Percentiles rank a stretch among this genome's conserved stretches.
Conservation (phyloP, 2,329 filamentous ascomycete species). For the Emergomyces orientalis region DNA sequence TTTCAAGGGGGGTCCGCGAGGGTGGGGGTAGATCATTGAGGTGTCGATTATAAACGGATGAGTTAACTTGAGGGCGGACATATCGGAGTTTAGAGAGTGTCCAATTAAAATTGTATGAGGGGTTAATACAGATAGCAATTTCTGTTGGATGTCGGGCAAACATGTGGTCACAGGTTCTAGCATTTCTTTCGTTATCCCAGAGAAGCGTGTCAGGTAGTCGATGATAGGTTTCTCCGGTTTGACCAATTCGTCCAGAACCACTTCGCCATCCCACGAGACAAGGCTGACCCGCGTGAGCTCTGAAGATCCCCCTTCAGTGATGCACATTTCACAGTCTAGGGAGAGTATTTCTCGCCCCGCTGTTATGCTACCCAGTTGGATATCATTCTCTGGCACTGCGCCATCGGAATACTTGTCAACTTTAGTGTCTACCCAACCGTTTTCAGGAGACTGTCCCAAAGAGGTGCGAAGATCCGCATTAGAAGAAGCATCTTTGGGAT, state of each 20-base stretch:
- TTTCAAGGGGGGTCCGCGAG: slow-evolving; percentile 79
- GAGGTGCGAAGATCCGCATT: slow-evolving; percentile 46
- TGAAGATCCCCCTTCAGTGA: slow-evolving; percentile 67
- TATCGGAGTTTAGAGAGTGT: slow-evolving; percentile 43
- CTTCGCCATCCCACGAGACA: slow-evolving; percentile 72
- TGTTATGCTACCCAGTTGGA: slow-evolving; percentile 73
- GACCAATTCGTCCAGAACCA: slow-evolving; percentile 81
- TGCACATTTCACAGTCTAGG: slow-evolving; percentile 96
- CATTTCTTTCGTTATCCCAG: slow-evolving; percentile 83
- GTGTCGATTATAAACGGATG: slow-evolving; percentile 95
- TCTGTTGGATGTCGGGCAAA: slow-evolving; percentile 69
- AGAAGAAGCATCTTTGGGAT: slow-evolving; percentile 46
- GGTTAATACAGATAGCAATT: slow-evolving; percentile 59
- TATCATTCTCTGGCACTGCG: slow-evolving; percentile 56
- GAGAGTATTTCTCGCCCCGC: slow-evolving; percentile 70
- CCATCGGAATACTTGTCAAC: slow-evolving; percentile 60
- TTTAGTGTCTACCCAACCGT: slow-evolving; percentile 76
- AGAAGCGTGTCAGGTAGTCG: slow-evolving; percentile 85
- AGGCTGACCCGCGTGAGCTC: slow-evolving; percentile 85
- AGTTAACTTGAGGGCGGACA: slow-evolving; percentile 72
- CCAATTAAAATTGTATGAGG: slow-evolving; percentile 39
- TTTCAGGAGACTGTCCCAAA: slow-evolving; percentile 39
- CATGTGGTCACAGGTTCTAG: slow-evolving; percentile 75
- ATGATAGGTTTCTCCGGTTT: slow-evolving; percentile 80
- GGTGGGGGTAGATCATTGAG: slow-evolving; percentile 79